phyloP scores from a whole-genome alignment of 257 asterid genomes.

The Dorcoceras hygrometricum region DNA sequence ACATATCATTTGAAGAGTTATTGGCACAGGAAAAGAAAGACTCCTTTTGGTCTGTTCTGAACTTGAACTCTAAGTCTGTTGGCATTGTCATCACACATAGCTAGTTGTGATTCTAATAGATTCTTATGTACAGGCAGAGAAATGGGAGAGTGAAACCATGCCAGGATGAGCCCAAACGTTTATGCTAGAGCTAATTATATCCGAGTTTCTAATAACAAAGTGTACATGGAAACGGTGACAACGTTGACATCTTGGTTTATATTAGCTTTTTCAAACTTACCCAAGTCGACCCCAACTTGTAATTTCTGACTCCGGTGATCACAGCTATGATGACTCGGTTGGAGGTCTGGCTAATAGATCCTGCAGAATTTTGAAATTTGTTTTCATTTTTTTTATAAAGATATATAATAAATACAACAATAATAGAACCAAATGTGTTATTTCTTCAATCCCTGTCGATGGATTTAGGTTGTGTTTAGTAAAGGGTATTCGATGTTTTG shows the following conservation, averaged over 20 bases:
- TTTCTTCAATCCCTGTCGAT: no score
- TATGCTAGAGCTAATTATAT: conserved; percentile 23
- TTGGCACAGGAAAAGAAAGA: conserved; percentile 83
- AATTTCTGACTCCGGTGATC: background rate
- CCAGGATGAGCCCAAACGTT: conserved; percentile 28
- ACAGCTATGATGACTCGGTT: no score
- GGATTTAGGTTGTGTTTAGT: no score
- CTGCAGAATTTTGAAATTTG: no score
- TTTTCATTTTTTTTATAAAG: no score
- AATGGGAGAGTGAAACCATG: conserved; percentile 49
- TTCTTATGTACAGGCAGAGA: conserved; percentile 59
- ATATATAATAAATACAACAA: no score
- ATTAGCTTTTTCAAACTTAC: conserved; percentile 2
- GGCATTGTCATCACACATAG: conserved; percentile 1
- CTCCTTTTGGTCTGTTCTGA: conserved; percentile 54
- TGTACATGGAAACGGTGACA: conserved; percentile 38
- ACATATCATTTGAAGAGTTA: conserved; percentile 80
- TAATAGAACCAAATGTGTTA: no score
- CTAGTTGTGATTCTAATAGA: background rate
- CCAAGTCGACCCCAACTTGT: background rate
- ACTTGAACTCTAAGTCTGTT: conserved; percentile 17
- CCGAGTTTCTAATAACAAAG: conserved; percentile 25
- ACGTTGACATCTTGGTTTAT: conserved; percentile 22
- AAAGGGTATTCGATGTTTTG: no score
- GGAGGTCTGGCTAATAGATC: no score